These are phyloP conservation scores for Phytophthora ohioensis DNA, from an alignment of 352 stramenopile species.

Conservation along the genomic window DNA sequence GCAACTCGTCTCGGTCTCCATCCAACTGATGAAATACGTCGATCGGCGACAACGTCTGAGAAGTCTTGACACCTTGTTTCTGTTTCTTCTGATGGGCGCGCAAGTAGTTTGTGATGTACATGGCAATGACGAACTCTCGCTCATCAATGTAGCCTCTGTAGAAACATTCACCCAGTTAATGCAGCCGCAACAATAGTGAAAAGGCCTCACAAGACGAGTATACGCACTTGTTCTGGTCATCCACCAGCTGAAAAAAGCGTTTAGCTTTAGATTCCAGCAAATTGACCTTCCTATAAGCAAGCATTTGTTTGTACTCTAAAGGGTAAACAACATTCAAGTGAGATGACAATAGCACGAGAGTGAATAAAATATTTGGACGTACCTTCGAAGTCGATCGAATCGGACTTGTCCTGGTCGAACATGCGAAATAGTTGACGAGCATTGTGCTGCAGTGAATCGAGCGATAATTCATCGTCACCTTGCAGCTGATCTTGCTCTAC, in stretches of 20 bases:
- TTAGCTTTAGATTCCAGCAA: constrained; percentile 75
- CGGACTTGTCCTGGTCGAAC: constrained; percentile 79
- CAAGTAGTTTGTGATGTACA: constrained; percentile 83
- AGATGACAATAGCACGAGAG: background rate
- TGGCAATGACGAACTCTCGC: constrained; percentile 73
- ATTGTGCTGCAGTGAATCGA: constrained; percentile 60
- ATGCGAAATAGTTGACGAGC: constrained; percentile 71
- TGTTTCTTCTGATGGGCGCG: constrained; percentile 32
- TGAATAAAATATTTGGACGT: background rate
- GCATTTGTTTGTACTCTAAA: constrained; percentile 83
- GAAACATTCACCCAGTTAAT: constrained; percentile 3
- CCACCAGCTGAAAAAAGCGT: constrained; percentile 75
- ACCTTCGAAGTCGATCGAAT: constrained; percentile 84
- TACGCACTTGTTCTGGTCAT: constrained; percentile 76
- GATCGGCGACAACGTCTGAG: constrained; percentile 49
- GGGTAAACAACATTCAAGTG: constrained; percentile 6
- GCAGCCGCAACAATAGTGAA: background rate
- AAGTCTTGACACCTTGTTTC: constrained; percentile 4
- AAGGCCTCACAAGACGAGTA: background rate
- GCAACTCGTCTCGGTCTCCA: constrained; percentile 59
- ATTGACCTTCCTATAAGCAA: constrained; percentile 71
- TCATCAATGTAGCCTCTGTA: constrained; percentile 73
- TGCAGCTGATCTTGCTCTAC: constrained; percentile 49
- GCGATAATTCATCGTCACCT: constrained; percentile 41
- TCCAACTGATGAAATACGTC: constrained; percentile 74